phyloP scores from a whole-genome alignment of 2,329 filamentous ascomycete species.

The Colletotrichum tabaci region DNA sequence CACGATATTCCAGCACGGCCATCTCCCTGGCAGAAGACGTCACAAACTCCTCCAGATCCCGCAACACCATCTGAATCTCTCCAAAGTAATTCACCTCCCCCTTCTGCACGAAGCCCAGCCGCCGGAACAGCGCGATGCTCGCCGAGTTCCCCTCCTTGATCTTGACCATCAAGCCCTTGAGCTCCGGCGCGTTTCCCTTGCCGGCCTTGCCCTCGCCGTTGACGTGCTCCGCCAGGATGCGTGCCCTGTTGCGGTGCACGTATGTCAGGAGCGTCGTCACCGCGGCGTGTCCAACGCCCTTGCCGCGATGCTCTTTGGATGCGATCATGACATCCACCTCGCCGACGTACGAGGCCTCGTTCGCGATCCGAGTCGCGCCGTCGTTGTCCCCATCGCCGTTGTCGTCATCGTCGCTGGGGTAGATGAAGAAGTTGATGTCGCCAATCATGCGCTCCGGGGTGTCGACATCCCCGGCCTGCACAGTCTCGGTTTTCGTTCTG shows the following conservation, averaged over 20 bases:
- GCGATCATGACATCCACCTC: slow-evolving; percentile 94
- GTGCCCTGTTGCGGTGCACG: slow-evolving; percentile 66
- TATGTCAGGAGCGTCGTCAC: slow-evolving; percentile 80
- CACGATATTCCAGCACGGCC: slow-evolving; percentile 24
- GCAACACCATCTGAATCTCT: slow-evolving; percentile 67
- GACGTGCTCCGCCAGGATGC: slow-evolving; percentile 67
- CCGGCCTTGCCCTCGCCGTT: slow-evolving; percentile 41
- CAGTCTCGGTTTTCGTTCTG: slow-evolving; percentile 11
- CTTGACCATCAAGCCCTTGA: slow-evolving; percentile 71
- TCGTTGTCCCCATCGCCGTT: slow-evolving; percentile 64
- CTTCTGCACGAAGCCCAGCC: slow-evolving; percentile 66
- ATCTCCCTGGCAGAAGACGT: slow-evolving; percentile 19
- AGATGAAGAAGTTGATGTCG: slow-evolving; percentile 87
- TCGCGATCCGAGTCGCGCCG: slow-evolving; percentile 42
- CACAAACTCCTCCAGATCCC: slow-evolving; percentile 45
- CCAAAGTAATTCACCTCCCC: slow-evolving; percentile 73
- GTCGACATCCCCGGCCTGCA: slow-evolving; percentile 65
- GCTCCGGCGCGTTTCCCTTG: slow-evolving; percentile 21
- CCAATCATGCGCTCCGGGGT: slow-evolving; percentile 73
- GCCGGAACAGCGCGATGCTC: slow-evolving; percentile 66
- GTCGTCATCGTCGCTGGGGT: slow-evolving; percentile 67
- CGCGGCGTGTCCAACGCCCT: slow-evolving; percentile 76
- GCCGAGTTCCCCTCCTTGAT: slow-evolving; percentile 70
- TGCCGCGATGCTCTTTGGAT: slow-evolving; percentile 65
- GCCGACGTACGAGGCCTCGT: slow-evolving; percentile 63